Percentiles rank a stretch among this genome's conserved stretches.
These are phyloP conservation scores for Podospora tetraspora DNA, from an alignment of 495 filamentous ascomycete genomes.

Conservation along the genomic window DNA sequence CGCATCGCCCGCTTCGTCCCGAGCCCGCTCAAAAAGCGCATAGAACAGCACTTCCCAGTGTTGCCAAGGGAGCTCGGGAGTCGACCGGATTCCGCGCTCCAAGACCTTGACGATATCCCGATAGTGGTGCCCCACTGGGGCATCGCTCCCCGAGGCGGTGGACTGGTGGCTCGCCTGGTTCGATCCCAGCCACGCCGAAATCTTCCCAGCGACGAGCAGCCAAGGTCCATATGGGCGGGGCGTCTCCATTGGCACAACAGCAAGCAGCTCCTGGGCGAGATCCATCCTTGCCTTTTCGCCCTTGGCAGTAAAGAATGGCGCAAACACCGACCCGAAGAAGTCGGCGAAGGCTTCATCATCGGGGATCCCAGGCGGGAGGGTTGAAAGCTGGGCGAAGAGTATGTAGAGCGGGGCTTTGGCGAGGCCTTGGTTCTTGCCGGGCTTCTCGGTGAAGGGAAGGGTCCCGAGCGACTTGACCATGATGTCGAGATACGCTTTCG, in stretches of 20 bases:
- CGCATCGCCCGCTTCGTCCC: slow-evolving; percentile 60
- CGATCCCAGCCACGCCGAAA: slow-evolving; percentile 27
- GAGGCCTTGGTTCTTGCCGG: slow-evolving; percentile 35
- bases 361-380: slow-evolving; percentile 35
- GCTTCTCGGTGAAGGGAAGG: slow-evolving; percentile 73
- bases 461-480: slow-evolving; percentile 62
- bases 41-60: slow-evolving; percentile 60
- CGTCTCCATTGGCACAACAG: slow-evolving; percentile 33
- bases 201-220: slow-evolving; percentile 36
- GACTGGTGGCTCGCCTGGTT: slow-evolving; percentile 32
- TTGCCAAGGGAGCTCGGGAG: slow-evolving; percentile 37
- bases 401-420: slow-evolving; percentile 43
- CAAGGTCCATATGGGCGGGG: slow-evolving; percentile 39
- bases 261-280: slow-evolving; percentile 38
- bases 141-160: slow-evolving; percentile 29
- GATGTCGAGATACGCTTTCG: slow-evolving; percentile 53
- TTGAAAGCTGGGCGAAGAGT: slow-evolving; percentile 46
- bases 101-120: slow-evolving; percentile 65
- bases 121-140: slow-evolving; percentile 53
- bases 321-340: slow-evolving; percentile 39
- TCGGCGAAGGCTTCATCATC: slow-evolving; percentile 41
- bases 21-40: slow-evolving; percentile 52
- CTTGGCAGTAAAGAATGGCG: slow-evolving; percentile 43
- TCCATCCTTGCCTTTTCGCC: slow-evolving; percentile 37
- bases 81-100: slow-evolving; percentile 53